Conservation (phyloP, 345 rosid genomes). For the Hibiscus tridactylites region DNA sequence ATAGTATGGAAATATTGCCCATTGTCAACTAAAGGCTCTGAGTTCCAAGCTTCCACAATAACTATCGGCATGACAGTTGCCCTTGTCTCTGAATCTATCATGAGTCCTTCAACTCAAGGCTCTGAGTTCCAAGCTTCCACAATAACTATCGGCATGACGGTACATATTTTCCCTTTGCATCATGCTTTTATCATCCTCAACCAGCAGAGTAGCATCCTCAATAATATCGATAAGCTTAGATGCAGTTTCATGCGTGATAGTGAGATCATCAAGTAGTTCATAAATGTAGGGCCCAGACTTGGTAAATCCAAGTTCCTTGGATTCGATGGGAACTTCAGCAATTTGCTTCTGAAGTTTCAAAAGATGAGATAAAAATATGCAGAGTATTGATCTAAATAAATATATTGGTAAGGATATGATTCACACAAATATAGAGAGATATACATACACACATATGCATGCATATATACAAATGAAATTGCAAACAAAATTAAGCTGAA, state of each 20-base stretch:
- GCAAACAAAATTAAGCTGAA: background rate
- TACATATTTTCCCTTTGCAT: slow-evolving; percentile 17
- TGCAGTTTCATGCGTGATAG: slow-evolving; percentile 70
- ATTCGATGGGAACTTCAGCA: slow-evolving; percentile 67
- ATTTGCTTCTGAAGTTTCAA: slow-evolving; percentile 83
- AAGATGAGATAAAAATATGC: slow-evolving; percentile 57
- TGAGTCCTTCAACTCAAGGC: too few relatives aligned
- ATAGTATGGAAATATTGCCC: too few relatives aligned
- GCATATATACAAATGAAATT: background rate
- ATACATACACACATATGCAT: background rate
- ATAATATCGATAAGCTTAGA: slow-evolving; percentile 58
- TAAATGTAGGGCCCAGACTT: slow-evolving; percentile 87
- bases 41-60: too few relatives aligned
- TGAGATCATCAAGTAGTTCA: slow-evolving; percentile 70
- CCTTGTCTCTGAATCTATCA: slow-evolving; percentile 22
- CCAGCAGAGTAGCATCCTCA: slow-evolving; percentile 65
- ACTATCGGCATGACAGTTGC: slow-evolving; percentile 47
- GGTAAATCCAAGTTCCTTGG: slow-evolving; percentile 77
- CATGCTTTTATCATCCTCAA: slow-evolving; percentile 65
- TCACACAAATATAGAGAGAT: background rate
- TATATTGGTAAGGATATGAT: background rate
- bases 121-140: too few relatives aligned
- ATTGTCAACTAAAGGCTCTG: too few relatives aligned
- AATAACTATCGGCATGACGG: too few relatives aligned
- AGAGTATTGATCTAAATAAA: background rate